Percentiles rank a stretch among this genome's conserved stretches.
Conservation (phyloP, 345 rosid species). For the Trapa bicornis region DNA sequence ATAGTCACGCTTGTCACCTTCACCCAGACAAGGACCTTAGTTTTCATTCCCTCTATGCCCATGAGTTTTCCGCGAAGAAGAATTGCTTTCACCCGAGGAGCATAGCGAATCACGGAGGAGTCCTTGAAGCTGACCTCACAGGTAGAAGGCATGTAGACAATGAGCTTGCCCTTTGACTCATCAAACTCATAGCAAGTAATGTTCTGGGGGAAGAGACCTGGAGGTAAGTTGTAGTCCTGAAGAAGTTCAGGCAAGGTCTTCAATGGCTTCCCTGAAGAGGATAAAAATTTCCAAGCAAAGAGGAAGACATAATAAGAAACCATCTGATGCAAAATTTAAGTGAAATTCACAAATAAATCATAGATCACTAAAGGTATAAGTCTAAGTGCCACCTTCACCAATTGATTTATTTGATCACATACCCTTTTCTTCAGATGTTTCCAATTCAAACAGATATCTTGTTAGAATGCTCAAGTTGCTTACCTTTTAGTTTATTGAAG, state of each 20-base stretch:
- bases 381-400: no score
- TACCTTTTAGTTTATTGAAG: constrained; percentile 94
- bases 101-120: constrained; percentile 66
- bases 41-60: constrained; percentile 89
- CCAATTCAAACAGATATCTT: neutral
- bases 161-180: constrained; percentile 63
- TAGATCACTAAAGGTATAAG: no score
- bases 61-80: constrained; percentile 63
- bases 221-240: constrained; percentile 76
- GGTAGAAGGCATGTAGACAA: constrained; percentile 60
- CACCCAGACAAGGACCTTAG: constrained; percentile 86
- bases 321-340: neutral
- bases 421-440: neutral
- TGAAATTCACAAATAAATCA: neutral
- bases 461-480: neutral
- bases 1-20: constrained; percentile 67
- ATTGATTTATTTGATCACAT: neutral
- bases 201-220: constrained; percentile 87
- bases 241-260: constrained; percentile 81
- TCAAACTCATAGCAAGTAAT: constrained; percentile 82
- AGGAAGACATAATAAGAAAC: neutral
- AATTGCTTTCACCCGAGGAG: constrained; percentile 68
- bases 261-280: constrained; percentile 49
- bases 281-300: neutral
- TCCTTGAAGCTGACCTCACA: constrained; percentile 84